These are phyloP conservation scores for Microsporum canis DNA, from an alignment of 2,329 filamentous ascomycete species.

Conservation along the genomic window DNA sequence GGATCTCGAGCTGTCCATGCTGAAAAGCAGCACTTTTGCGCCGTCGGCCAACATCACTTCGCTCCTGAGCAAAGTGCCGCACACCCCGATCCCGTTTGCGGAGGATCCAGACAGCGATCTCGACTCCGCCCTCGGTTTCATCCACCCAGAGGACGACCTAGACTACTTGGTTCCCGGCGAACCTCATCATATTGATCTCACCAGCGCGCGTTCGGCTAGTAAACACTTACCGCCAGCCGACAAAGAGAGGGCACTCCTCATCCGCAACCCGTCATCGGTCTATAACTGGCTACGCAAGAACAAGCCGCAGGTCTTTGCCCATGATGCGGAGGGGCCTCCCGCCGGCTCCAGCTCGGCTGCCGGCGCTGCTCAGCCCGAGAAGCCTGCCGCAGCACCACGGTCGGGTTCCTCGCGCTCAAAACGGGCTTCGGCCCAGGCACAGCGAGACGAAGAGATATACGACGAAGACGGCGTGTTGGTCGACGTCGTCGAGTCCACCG, in stretches of 20 bases:
- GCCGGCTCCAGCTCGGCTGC: neutral
- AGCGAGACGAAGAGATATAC: conserved; percentile 32
- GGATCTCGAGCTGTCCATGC: conserved; percentile 28
- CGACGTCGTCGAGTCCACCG: conserved; percentile 25
- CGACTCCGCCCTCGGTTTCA: conserved; percentile 31
- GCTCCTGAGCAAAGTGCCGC: conserved; percentile 22
- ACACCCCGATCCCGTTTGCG: conserved; percentile 19
- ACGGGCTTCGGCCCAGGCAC: conserved; percentile 25
- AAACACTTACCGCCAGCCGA: conserved; percentile 30
- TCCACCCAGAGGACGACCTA: conserved; percentile 35
- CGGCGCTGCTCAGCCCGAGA: conserved; percentile 21
- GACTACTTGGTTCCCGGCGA: conserved; percentile 24
- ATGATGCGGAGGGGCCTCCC: conserved; percentile 51
- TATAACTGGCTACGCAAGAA: conserved; percentile 91
- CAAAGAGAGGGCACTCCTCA: conserved; percentile 43
- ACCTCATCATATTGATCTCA: conserved; percentile 23
- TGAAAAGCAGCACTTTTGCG: conserved; percentile 30
- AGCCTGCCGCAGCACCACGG: conserved; percentile 27
- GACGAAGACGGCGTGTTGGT: conserved; percentile 34
- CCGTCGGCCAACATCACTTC: conserved; percentile 26
- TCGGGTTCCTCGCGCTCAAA: conserved; percentile 35
- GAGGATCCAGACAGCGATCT: conserved; percentile 16
- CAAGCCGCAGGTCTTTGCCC: conserved; percentile 71
- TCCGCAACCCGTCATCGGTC: conserved; percentile 77
- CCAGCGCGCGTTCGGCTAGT: conserved; percentile 38